Base-by-base conservation (phyloP, 2,329 filamentous ascomycete genomes). In the Ophiostoma montium region DNA sequence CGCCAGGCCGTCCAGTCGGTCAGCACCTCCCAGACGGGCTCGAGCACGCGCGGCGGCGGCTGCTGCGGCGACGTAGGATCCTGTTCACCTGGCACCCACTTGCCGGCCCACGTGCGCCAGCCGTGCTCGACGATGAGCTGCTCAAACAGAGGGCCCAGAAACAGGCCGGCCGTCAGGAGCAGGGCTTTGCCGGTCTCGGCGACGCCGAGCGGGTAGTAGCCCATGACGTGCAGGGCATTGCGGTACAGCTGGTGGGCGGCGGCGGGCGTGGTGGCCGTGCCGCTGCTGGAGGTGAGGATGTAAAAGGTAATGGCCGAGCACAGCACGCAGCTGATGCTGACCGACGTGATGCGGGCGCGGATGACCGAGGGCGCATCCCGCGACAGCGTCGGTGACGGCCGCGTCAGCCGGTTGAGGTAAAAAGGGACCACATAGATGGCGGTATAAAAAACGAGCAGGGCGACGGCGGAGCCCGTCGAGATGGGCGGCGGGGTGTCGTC, bases 341-440 rank as follows among this genome's bases (percentile, higher is more conserved):
- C 90, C 48, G 82, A 84, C 50, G 82, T 76, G 58, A 95, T 83
- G 57, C 92, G 82, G 50, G 86, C 85, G 57, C 82, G 82, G 67
- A 98, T 96, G 46, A 94, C 87, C 11, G 84, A 82, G 10, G 89
- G 87, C 27, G 86, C 83, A 75, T 96, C 89, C 61, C 92, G 81
- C 53, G 85, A 86, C 27, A 94, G 75, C 49, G 74, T 78, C 23
- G 78, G 75, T 8, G 86, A 92, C 7, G 89, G 88, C 47, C 89
- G 79, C 5, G 90, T 94, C 18, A 78, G 74, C 4, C 78, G 65
- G 18, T 83, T 92, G 54, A 90, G 71, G 70, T 98, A 95, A 65
- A 96, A 87, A 21, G 92, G 90, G 3, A 85, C 69, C 58, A 98
- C 86, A 67, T 96, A 98, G 68, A 87, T 67, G 57, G 88, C 64